Percentiles rank a stretch among this genome's conserved stretches.
Evolutionary conservation across 306 rosid genomes (phyloP).

Genomic region (Glycyrrhiza uralensis): DNA sequence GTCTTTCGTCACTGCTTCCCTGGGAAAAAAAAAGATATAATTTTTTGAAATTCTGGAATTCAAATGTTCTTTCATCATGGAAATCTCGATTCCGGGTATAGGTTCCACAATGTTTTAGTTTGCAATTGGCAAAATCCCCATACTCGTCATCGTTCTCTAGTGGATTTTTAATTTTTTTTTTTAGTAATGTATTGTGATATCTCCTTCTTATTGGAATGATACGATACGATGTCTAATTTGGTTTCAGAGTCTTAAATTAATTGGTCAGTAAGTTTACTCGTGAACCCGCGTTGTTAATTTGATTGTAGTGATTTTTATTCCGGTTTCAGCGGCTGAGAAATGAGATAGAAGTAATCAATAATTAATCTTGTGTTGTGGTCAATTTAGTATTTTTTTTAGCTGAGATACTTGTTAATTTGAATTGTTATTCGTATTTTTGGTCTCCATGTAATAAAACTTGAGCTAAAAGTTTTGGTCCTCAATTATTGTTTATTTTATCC

Average conservation of each 20-base stretch:
- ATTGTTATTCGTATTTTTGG: background rate
- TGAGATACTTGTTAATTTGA: background rate
- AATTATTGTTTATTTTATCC: constrained; percentile 28
- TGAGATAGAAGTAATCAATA: constrained; percentile 14
- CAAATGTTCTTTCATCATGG: background rate
- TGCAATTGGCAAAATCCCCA: background rate
- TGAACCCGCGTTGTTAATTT: background rate
- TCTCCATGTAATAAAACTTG: background rate
- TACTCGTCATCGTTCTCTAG: background rate
- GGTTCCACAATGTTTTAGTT: background rate
- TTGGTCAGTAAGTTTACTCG: constrained; percentile 18
- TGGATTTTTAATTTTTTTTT: background rate
- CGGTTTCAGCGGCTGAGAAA: constrained; percentile 9
- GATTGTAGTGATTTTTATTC: background rate
- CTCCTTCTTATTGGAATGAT: background rate
- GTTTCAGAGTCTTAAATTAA: background rate
- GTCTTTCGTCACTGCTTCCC: background rate
- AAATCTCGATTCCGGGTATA: background rate
- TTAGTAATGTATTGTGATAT: background rate
- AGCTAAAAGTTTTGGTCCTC: background rate
- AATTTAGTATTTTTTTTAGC: background rate
- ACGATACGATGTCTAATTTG: background rate
- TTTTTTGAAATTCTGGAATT: constrained; percentile 10
- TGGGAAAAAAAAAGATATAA: background rate
- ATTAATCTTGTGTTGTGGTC: background rate